Conservation (phyloP, 2,329 filamentous ascomycete genomes). For the Aspergillus proliferans region DNA sequence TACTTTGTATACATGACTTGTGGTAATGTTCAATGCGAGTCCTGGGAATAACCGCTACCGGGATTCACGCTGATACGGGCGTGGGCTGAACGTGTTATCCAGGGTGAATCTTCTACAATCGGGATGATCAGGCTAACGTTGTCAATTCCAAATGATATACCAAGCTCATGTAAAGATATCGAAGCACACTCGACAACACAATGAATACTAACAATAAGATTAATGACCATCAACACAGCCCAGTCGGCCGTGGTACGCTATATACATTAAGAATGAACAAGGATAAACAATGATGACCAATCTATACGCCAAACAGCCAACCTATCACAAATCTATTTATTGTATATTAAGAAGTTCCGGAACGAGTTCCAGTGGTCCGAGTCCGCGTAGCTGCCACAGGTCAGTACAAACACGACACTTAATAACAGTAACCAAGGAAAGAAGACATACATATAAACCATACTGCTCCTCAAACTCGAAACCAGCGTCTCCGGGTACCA, state of each 20-base stretch:
- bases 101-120: too few relatives aligned
- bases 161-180: too few relatives aligned
- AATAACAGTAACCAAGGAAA: neutral
- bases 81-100: too few relatives aligned
- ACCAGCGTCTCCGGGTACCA: conserved; percentile 89
- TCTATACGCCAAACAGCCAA: neutral
- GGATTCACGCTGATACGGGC: too few relatives aligned
- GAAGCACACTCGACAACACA: too few relatives aligned
- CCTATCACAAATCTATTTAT: conserved; percentile 45
- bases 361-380: conserved; percentile 85
- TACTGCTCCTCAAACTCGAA: conserved; percentile 84
- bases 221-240: neutral
- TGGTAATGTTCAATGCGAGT: neutral
- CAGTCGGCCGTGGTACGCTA: neutral
- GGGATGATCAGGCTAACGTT: too few relatives aligned
- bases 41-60: too few relatives aligned
- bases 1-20: neutral
- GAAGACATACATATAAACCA: conserved; percentile 84
- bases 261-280: neutral
- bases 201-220: too few relatives aligned
- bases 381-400: conserved; percentile 57
- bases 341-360: conserved; percentile 79
- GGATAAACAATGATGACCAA: neutral
- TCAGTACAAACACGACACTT: conserved; percentile 2
- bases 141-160: too few relatives aligned